Evolutionary conservation across 441 rosid species (phyloP), one percentile per base, ranked within the genome.

Genomic region (Pelargonium fulgidum): DNA sequence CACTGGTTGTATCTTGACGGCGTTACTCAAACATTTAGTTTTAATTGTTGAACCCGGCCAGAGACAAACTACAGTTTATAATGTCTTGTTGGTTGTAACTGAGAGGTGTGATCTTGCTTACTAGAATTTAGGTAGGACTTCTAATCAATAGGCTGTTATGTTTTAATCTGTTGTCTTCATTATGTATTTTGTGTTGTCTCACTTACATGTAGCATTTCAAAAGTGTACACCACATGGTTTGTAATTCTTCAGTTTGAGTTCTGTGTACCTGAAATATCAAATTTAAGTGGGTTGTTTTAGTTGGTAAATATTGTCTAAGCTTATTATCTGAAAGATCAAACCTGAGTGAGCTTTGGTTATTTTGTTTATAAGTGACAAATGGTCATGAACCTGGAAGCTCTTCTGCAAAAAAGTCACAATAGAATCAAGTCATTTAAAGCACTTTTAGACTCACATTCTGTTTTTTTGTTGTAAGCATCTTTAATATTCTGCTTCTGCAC

Each of bases 41-140:
- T 68, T 64, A 41, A 36, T 69, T 64, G 48, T 44, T 44, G 33
- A 7, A 69, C 73, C 65, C 47, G 65, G 68, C 52, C 48, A n/a
- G 39, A 36, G 67, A 72, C 66, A 75, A 58, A 52, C 62, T 45
- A 16, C 71, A 70, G 80, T 80, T 75, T 76, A 64, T 72, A 70
- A 65, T 50, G 54, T 42, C 41, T 5, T 68, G 36, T 70, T 73
- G 69, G 45, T 81, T 73, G 75, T 75, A 73, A 76, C 82, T 68
- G 68, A 61, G 50, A 73, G 66, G 64, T 61, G 76, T 71, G 56
- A 68, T 66, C 62, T 41, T 65, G 63, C 42, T 41, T 41, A 45
- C 48, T 82, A 76, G 78, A 47, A 36, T 19, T 73, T 78, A 75
- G 86, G 68, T 78, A 82, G 83, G 76, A 75, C 62, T 74, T 65